These are phyloP conservation scores for Leishmania mexicana DNA, from an alignment of 208 protist species.

Conservation along the genomic window DNA sequence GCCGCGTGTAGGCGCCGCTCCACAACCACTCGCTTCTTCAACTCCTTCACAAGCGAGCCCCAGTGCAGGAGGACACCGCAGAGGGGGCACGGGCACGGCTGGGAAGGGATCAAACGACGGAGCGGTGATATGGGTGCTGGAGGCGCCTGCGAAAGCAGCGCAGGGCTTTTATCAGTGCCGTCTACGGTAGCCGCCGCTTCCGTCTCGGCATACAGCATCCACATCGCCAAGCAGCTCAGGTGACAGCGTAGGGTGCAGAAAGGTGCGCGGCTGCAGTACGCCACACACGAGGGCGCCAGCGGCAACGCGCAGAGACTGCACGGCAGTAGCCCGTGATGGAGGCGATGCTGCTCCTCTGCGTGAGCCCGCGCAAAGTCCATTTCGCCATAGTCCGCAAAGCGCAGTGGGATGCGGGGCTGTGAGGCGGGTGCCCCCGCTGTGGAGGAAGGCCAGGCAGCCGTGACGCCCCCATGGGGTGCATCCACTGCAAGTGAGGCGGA, in stretches of 20 bases:
- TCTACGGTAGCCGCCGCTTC: neutral
- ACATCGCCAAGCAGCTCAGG: slow-evolving; percentile 78
- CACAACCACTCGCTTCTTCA: slow-evolving; percentile 63
- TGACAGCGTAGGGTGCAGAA: slow-evolving; percentile 70
- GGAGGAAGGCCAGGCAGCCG: neutral
- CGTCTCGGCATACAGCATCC: slow-evolving; percentile 49
- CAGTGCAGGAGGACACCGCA: slow-evolving; percentile 71
- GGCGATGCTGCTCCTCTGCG: slow-evolving; percentile 34
- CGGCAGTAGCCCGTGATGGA: slow-evolving; percentile 47
- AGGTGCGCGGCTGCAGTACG: slow-evolving; percentile 67
- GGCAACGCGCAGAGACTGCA: slow-evolving; percentile 81
- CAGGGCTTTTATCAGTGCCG: neutral
- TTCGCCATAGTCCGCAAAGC: slow-evolving; percentile 45
- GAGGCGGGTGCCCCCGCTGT: neutral
- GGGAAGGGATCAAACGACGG: slow-evolving; percentile 16
- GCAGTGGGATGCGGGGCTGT: slow-evolving; percentile 23
- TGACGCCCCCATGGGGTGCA: neutral
- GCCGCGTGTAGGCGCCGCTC: slow-evolving; percentile 41
- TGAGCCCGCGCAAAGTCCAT: slow-evolving; percentile 62
- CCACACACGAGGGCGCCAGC: slow-evolving; percentile 51
- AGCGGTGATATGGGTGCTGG: slow-evolving; percentile 4
- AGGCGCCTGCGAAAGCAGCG: slow-evolving; percentile 3
- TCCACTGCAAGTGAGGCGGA: neutral
- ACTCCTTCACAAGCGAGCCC: slow-evolving; percentile 53
- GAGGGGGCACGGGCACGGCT: slow-evolving; percentile 64